Evolutionary conservation across 2,329 filamentous ascomycete species (phyloP), one percentile per base, ranked within the genome.

Genomic region (Trichoderma simmonsii): DNA sequence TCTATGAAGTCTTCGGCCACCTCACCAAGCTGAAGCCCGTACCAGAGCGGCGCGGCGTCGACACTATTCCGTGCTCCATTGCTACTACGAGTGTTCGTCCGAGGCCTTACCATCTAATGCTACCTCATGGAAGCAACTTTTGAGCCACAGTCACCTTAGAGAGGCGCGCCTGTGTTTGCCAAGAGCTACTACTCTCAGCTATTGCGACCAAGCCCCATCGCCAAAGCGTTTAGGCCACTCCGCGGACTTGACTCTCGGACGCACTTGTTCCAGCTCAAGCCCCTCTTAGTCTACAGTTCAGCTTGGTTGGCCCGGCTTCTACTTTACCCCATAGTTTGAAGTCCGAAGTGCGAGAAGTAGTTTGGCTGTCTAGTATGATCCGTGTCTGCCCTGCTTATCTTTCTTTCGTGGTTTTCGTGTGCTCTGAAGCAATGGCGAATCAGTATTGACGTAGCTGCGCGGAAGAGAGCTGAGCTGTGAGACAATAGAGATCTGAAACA

Each of bases 401-500:
- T 5, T 36, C 26, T 21, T 9, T 26, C 18, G 21, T 9, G 21
- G 5, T 59, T 3, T 28, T 56, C 51, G 21, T 3, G 21, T 34
- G n/a, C 15, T 30, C 6, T 15, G 12, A 7, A 36, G 28, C 18
- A 21, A 21, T 34, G 18, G 28, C 32, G 12, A 12, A 36, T 21
- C 14, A 18, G 12, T 28, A n/a, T 43, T 43, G 39, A 43, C 39
- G 39, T 43, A 28, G 12, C 18, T 21, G 28, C 57, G 32, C 30
- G 9, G 18, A 60, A 43, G 51, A n/a, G 32, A 57, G 28, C 48
- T 65, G 62, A 54, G 48, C 30, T 48, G 54, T 68, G 54, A 68
- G 65, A 68, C 54, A 60, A 24, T 18, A 21, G 34, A 68, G 54
- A 48, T 68, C 36, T 68, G 65, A 68, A 68, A 68, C 65, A 4